Conservation (phyloP, 148 eudicot genomes). For the Diospyros kaki region DNA sequence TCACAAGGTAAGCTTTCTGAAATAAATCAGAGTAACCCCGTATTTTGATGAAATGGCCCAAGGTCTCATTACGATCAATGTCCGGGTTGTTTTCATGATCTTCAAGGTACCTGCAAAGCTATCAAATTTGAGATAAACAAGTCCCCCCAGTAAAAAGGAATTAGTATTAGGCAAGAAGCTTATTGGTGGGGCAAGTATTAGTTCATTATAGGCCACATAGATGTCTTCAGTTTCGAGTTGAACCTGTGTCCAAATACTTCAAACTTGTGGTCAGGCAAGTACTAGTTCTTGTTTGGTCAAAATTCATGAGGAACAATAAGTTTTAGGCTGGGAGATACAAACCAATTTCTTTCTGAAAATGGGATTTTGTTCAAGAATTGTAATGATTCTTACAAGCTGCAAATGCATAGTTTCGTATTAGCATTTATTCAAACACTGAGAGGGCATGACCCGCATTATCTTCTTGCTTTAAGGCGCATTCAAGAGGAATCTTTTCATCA, state of each 20-base stretch:
- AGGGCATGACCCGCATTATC: neutral
- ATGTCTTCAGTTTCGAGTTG: too few relatives aligned
- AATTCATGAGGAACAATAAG: too few relatives aligned
- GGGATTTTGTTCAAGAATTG: too few relatives aligned
- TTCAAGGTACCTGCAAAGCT: slow-evolving; percentile 64
- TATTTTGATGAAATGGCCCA: slow-evolving; percentile 65
- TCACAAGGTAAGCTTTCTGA: slow-evolving; percentile 88
- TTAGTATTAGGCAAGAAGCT: neutral
- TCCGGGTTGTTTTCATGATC: slow-evolving; percentile 72
- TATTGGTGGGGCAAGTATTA: neutral
- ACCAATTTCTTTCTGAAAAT: too few relatives aligned
- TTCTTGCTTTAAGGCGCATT: neutral
- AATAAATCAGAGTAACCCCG: slow-evolving; percentile 84
- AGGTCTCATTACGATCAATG: slow-evolving; percentile 61
- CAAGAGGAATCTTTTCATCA: neutral
- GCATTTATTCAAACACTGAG: neutral
- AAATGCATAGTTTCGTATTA: neutral
- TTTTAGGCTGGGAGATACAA: too few relatives aligned
- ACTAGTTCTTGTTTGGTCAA: too few relatives aligned
- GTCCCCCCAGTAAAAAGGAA: neutral
- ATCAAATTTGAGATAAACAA: neutral
- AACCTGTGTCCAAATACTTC: too few relatives aligned
- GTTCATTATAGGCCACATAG: neutral
- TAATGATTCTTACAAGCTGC: too few relatives aligned
- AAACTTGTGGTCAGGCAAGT: too few relatives aligned